phyloP scores from a whole-genome alignment of 2,329 filamentous ascomycete species.

The Aspergillus tubingensis region DNA sequence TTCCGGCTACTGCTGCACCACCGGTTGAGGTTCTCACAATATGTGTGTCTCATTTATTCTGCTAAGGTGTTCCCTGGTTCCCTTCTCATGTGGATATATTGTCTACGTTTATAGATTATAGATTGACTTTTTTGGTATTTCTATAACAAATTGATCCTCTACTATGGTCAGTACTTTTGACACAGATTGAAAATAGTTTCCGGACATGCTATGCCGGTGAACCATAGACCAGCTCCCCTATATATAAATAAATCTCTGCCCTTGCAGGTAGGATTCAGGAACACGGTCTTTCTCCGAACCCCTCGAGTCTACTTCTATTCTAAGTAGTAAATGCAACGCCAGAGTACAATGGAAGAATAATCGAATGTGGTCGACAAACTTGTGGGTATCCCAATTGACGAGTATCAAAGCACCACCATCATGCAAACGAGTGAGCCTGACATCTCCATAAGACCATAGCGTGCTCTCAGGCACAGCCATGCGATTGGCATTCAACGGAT shows the following conservation, averaged over 20 bases:
- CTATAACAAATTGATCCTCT: not conserved
- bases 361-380: not conserved
- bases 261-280: not conserved
- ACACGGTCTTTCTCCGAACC: not conserved
- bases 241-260: not conserved
- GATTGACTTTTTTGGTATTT: not conserved
- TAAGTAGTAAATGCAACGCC: not conserved
- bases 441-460: too few species aligned
- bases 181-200: not conserved
- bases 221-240: not conserved
- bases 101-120: not conserved
- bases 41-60: not conserved
- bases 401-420: not conserved
- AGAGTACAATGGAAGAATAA: not conserved
- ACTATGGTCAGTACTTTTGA: not conserved
- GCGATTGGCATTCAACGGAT: too few species aligned
- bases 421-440: too few species aligned
- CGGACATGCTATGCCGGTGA: not conserved
- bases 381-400: not conserved
- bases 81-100: not conserved
- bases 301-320: not conserved
- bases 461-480: too few species aligned
- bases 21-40: not conserved
- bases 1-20: not conserved
- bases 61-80: not conserved